Percentiles rank a stretch among this genome's conserved stretches.
Conservation (phyloP, 768 basidiomycete species). For the Podaxis sp. region DNA sequence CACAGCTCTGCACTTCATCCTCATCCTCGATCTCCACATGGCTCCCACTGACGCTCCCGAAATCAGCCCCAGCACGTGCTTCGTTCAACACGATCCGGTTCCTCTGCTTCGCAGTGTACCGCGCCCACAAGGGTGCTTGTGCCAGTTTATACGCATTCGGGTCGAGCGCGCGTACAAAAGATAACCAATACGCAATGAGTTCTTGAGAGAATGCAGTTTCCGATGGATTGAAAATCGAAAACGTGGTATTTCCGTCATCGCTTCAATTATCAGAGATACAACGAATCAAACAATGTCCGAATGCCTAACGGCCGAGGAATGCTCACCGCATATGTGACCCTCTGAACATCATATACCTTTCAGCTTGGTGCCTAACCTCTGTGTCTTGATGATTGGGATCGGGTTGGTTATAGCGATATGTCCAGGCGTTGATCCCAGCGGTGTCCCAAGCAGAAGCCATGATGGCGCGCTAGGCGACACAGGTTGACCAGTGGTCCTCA, state of each 20-base stretch:
- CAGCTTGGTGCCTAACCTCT: slow-evolving; percentile 46
- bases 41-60: slow-evolving; percentile 31
- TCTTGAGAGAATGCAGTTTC: slow-evolving; percentile 53
- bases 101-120: slow-evolving; percentile 26
- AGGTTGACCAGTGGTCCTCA: neutral
- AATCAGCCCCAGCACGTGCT: slow-evolving; percentile 21
- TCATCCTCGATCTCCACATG: slow-evolving; percentile 31
- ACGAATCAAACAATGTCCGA: neutral
- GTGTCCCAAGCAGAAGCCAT: slow-evolving; percentile 38
- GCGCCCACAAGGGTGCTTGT: slow-evolving; percentile 48
- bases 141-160: slow-evolving; percentile 53
- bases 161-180: slow-evolving; percentile 53
- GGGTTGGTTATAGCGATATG: slow-evolving; percentile 57
- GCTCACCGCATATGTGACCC: slow-evolving; percentile 55
- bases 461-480: slow-evolving; percentile 33
- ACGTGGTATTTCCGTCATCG: slow-evolving; percentile 48
- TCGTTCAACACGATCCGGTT: slow-evolving; percentile 43
- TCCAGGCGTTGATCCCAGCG: slow-evolving; percentile 35
- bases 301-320: neutral
- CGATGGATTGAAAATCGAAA: slow-evolving; percentile 38
- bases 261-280: slow-evolving; percentile 19
- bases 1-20: slow-evolving; percentile 34
- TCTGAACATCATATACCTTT: slow-evolving; percentile 67
- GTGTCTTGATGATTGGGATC: slow-evolving; percentile 36
- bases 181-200: slow-evolving; percentile 63